Evolutionary conservation across 2,329 filamentous ascomycete genomes (phyloP), one percentile per base, ranked within the genome.

Genomic region (Laburnicola sp.): DNA sequence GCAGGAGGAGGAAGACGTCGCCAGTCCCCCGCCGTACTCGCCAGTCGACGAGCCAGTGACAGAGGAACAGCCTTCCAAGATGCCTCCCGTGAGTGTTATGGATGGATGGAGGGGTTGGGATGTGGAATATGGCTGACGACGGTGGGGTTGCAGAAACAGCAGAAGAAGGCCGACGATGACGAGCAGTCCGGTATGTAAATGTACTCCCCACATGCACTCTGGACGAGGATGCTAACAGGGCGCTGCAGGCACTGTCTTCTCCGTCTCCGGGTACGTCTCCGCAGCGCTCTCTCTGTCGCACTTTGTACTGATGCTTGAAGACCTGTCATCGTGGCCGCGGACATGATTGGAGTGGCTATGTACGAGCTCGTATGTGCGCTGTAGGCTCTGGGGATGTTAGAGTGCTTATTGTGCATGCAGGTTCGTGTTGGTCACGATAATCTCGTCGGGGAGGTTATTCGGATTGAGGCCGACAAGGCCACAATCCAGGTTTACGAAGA

Each of bases 401-500:
- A 4, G 26, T 23, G 44, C 46, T 70, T 40, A 70, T 34, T 16
- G 23, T 36, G 7, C 6, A 16, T 42, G 28, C 59, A 93, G 89
- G 92, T 95, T 74, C 88, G 84, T 79, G 93, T 99, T 66, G 92
- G 94, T 66, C 86, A 96, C 72, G 91, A 96, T 71, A 85, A 88
- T 72, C 86, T 99, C 54, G 88, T 96, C 57, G 94, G 94, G 73
- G 94, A 99, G 78, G 94, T 99, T 76, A 99, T 99, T 82, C 89
- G 94, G 74, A 95, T 99, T 78, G 94, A 90, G 69, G 87, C 81
- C 74, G 94, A 99, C 76, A 95, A 93, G 78, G 92, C 91, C 64
- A 96, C 92, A 43, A 95, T 99, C 65, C 94, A 99, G 79, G 94
- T 99, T 62, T 99, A 99, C 80, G 94, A 99, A 76, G 94, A 99